Percentiles rank a stretch among this genome's conserved stretches.
Conservation (phyloP, 2,329 filamentous ascomycete species). For the Sporothrix dimorphospora region DNA sequence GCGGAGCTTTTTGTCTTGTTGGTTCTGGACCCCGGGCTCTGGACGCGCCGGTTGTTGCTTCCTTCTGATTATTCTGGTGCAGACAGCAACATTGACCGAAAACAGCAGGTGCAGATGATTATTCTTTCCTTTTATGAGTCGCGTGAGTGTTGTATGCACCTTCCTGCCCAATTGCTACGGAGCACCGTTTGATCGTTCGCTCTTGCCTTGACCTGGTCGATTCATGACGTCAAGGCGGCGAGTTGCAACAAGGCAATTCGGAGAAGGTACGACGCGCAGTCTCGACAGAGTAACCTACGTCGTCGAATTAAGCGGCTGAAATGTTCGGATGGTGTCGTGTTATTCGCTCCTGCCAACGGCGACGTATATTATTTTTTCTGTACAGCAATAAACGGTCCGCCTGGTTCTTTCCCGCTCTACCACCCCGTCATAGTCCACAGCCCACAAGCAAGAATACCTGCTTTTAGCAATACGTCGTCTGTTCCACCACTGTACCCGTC, state of each 20-base stretch:
- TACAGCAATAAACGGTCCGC: not conserved
- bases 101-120: not conserved
- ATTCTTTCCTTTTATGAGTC: not conserved
- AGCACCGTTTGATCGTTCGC: not conserved
- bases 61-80: not conserved
- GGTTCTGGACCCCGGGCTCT: not conserved
- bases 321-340: not conserved
- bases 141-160: not conserved
- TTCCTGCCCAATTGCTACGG: not conserved
- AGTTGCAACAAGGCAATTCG: not conserved
- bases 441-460: not conserved
- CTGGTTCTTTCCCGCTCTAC: not conserved
- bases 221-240: not conserved
- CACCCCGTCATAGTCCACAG: too few relatives aligned
- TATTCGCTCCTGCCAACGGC: not conserved
- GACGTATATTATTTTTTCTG: too few relatives aligned
- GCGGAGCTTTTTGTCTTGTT: not conserved
- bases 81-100: not conserved
- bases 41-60: not conserved
- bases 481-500: not conserved
- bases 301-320: constrained; percentile 9
- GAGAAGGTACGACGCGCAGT: not conserved
- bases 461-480: constrained; percentile 4
- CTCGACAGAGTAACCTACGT: not conserved
- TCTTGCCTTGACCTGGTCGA: not conserved